A percentile compares a stretch with the other conserved stretches of the same genome.
These are phyloP conservation scores for Polysphondylium violaceum DNA, from an alignment of 78 protist species.

Conservation along the genomic window DNA sequence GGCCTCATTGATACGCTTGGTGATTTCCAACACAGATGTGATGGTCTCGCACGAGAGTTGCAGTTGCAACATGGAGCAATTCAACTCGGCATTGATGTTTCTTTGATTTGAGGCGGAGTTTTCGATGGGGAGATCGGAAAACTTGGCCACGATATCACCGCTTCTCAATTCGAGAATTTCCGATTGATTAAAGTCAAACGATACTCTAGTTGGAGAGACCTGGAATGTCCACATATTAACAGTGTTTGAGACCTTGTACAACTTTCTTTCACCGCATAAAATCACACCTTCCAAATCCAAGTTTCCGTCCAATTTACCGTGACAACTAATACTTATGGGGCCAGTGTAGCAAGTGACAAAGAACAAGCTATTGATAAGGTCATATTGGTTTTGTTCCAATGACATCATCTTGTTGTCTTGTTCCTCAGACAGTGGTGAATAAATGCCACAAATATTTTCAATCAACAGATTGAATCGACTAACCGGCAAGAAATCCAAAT, in stretches of 20 bases:
- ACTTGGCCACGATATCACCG: conserved; percentile 39
- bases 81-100: conserved; percentile 40
- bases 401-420: not conserved
- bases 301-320: conserved; percentile 69
- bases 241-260: conserved; percentile 1
- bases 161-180: conserved; percentile 42
- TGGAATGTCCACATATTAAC: conserved; percentile 68
- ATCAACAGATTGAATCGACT: conserved; percentile 59
- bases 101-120: not conserved
- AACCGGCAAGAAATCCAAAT: conserved; percentile 66
- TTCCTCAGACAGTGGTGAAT: conserved; percentile 43
- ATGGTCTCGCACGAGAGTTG: conserved; percentile 74
- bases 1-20: conserved; percentile 47
- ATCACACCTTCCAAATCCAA: conserved; percentile 58
- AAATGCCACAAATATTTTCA: conserved; percentile 66
- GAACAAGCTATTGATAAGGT: not conserved
- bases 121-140: conserved; percentile 52
- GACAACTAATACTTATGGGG: conserved; percentile 30
- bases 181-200: conserved; percentile 76
- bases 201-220: conserved; percentile 48
- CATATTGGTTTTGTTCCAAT: not conserved
- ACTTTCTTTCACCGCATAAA: conserved; percentile 52
- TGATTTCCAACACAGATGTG: conserved; percentile 38
- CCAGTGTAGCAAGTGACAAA: conserved; percentile 54
- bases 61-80: conserved; percentile 21